Conservation (phyloP, 2,329 filamentous ascomycete genomes). For the Colletotrichum abscissum region DNA sequence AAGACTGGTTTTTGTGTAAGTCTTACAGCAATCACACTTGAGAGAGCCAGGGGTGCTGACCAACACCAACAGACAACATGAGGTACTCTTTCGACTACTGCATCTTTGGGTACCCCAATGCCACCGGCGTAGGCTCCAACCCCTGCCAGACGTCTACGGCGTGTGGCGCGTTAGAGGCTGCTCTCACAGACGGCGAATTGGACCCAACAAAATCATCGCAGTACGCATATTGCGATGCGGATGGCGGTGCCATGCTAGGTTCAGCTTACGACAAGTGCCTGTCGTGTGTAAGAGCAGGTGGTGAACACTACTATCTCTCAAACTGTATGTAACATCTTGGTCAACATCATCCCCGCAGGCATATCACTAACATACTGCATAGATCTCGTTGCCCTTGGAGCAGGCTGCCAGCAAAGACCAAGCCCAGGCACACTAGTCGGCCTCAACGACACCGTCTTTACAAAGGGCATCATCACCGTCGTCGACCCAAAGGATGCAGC, state of each 20-base stretch:
- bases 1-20: conserved; percentile 68
- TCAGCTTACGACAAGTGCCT: conserved; percentile 52
- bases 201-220: conserved; percentile 43
- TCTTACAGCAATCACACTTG: neutral
- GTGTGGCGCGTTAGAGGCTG: conserved; percentile 57
- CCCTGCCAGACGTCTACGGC: conserved; percentile 64
- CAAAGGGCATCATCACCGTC: conserved; percentile 44
- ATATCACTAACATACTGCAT: conserved; percentile 11
- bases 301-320: conserved; percentile 55
- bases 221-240: conserved; percentile 60
- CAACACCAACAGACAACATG: conserved; percentile 59
- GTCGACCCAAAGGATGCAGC: conserved; percentile 44
- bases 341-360: neutral
- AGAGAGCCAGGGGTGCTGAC: neutral
- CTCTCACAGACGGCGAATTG: conserved; percentile 54
- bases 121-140: conserved; percentile 53
- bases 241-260: conserved; percentile 49
- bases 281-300: conserved; percentile 57
- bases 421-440: conserved; percentile 47
- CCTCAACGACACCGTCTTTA: conserved; percentile 59
- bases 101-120: conserved; percentile 63
- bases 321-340: conserved; percentile 55
- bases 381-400: conserved; percentile 64
- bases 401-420: conserved; percentile 62
- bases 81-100: conserved; percentile 64